These are phyloP conservation scores for Chaetomium sp. DNA, from an alignment of 2,329 filamentous ascomycete genomes.

Conservation along the genomic window DNA sequence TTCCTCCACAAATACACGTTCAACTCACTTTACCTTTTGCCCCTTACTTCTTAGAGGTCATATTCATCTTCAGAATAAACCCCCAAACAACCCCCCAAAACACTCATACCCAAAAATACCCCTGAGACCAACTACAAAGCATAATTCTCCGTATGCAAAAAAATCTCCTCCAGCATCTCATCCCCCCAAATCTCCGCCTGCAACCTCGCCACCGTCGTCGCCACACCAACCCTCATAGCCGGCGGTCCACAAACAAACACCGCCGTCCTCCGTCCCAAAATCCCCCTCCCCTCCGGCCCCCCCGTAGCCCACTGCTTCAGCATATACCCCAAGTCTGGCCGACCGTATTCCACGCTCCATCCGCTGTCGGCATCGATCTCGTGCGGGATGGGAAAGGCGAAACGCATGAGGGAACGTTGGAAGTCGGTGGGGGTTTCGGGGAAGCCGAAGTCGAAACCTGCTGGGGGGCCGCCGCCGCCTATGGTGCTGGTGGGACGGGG, in stretches of 20 bases:
- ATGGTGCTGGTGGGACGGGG: slow-evolving; percentile 50
- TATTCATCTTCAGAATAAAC: not conserved
- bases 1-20: too few relatives aligned
- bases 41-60: too few relatives aligned
- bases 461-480: slow-evolving; percentile 40
- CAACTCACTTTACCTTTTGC: too few relatives aligned
- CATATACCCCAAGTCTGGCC: slow-evolving; percentile 82
- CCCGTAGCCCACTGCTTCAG: slow-evolving; percentile 73
- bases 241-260: slow-evolving; percentile 91
- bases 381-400: slow-evolving; percentile 68
- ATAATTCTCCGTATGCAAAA: slow-evolving; percentile 92
- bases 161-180: slow-evolving; percentile 77
- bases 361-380: slow-evolving; percentile 58
- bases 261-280: slow-evolving; percentile 73
- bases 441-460: slow-evolving; percentile 73
- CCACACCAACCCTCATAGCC: slow-evolving; percentile 79
- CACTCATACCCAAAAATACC: not conserved
- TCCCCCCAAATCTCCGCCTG: slow-evolving; percentile 80
- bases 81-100: not conserved
- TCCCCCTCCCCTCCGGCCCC: slow-evolving; percentile 57
- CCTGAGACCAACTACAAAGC: slow-evolving; percentile 52
- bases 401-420: slow-evolving; percentile 84
- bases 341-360: slow-evolving; percentile 88
- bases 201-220: slow-evolving; percentile 73
- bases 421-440: slow-evolving; percentile 78